These are phyloP conservation scores for Malus sylvestris DNA, from an alignment of 306 rosid species.

Conservation along the genomic window DNA sequence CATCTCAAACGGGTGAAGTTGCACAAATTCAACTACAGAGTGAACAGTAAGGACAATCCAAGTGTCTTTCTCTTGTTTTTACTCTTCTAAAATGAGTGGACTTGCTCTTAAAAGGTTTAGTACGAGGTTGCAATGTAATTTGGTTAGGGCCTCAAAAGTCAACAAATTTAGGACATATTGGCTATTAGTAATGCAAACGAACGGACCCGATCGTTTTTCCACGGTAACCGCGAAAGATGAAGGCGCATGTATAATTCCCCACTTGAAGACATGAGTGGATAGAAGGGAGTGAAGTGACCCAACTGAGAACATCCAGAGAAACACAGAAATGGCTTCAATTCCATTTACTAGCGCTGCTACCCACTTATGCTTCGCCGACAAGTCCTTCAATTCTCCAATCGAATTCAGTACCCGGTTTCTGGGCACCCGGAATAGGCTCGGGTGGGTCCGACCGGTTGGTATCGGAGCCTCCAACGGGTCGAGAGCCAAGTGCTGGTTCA, in stretches of 20 bases:
- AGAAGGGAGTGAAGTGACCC: slow-evolving; percentile 17
- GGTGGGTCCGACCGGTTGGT: slow-evolving; percentile 27
- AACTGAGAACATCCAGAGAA: not conserved
- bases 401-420: slow-evolving; percentile 42
- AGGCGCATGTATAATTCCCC: not conserved
- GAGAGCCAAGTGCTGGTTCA: slow-evolving; percentile 78
- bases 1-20: too few relatives aligned
- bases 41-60: too few relatives aligned
- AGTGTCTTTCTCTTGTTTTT: too few relatives aligned
- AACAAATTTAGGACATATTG: not conserved
- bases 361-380: slow-evolving; percentile 38
- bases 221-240: not conserved
- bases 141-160: not conserved
- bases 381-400: slow-evolving; percentile 20
- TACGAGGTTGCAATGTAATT: not conserved
- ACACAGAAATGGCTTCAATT: slow-evolving; percentile 66
- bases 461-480: slow-evolving; percentile 87
- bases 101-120: too few relatives aligned
- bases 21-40: too few relatives aligned
- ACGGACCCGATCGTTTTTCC: not conserved
- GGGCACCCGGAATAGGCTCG: slow-evolving; percentile 33
- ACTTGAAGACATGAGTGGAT: slow-evolving; percentile 37
- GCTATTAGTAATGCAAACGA: not conserved
- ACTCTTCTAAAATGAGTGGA: too few relatives aligned
- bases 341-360: slow-evolving; percentile 30